Evolutionary conservation across 352 stramenopile species (phyloP), one percentile per base, ranked within the genome.

Genomic region (Achlya hypogyna): DNA sequence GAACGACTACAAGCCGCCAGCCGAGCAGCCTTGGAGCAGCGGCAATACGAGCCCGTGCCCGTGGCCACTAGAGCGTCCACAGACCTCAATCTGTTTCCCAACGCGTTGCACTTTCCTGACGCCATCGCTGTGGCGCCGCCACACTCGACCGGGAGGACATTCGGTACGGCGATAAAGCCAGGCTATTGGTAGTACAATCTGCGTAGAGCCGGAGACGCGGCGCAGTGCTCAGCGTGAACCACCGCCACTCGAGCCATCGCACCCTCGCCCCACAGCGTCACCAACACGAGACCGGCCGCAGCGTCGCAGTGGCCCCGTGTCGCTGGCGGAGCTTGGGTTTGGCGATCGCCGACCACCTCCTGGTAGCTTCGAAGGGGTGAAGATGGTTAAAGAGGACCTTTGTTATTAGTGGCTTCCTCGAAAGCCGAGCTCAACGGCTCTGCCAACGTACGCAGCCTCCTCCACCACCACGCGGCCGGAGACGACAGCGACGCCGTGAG

Each of bases 351-450:
- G 34, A 14, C 34, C n/a, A n/a, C n/a, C n/a, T n/a, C n/a, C n/a
- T n/a, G n/a, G n/a, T n/a, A n/a, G n/a, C n/a, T n/a, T n/a, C n/a
- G n/a, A n/a, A n/a, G n/a, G n/a, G n/a, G n/a, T n/a, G n/a, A 51
- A 69, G 73, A 71, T 65, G 22, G 45, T 22, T n/a, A 35, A 20
- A 1, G 3, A 16, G 6, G 35, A n/a, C 18, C 23, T 34, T 62
- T 23, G 40, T 51, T 20, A 14, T 70, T 54, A 54, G 23, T 16
- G 6, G 6, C 49, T 54, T 16, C 16, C 6, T 16, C 8, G 8
- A 54, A 54, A 72, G 22, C 43, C 58, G 16, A 63, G 66, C 51
- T 69, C 20, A 71, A 63, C 23, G 69, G 53, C 1, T 69, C 45
- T 10, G 43, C 38, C 5, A 58, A 65, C 35, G 49, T 56, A 58